Evolutionary conservation across 2,329 filamentous ascomycete species (phyloP), one percentile per base, ranked within the genome.

Genomic region (Fusarium duplospermum): DNA sequence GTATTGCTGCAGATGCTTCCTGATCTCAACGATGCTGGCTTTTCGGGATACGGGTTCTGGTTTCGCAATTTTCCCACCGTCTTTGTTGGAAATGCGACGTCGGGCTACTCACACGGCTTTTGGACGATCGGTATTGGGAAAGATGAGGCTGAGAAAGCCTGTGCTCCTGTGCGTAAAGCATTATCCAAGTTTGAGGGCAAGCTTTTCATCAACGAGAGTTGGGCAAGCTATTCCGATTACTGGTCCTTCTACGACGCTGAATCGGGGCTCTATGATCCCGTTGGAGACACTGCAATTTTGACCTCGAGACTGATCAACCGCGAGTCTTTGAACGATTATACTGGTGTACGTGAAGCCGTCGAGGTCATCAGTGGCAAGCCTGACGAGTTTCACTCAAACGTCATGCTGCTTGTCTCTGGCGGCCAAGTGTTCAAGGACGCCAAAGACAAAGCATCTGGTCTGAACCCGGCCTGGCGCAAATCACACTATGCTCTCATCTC

Each of bases 21-120:
- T 2, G 71, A 71, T 4, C 71, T 73, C 11, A 73, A 73, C 14
- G 67, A 73, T 9, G 71, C 71, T n/a, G 71, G 71, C 4, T 73
- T 71, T 8, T 33, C 71, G 4, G 71, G 71, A 2, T 73, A 73
- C 2, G 67, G 71, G 0, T 73, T 62, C 33, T 73, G 71, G 71
- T 74, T 74, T 38, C 64, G 71, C 13, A 74, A 73, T 31, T 71
- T 58, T 2, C 67, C 38, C 0, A 69, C 38, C 0, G 20, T 65
- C 1, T 73, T 73, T 22, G 61, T 73, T 2, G 71, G 67, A 0
- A 71, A 73, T 27, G 71, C 71, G 1, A 74, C 71, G 1, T 73
- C 71, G 4, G 71, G 71, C 0, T 73, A 73, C 6, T 52, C 67
- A 0, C 71, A 73, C 3, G 71, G 71, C 0, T 52, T 74, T 5